Conservation (phyloP, 441 rosid species). For the Manihot esculenta region DNA sequence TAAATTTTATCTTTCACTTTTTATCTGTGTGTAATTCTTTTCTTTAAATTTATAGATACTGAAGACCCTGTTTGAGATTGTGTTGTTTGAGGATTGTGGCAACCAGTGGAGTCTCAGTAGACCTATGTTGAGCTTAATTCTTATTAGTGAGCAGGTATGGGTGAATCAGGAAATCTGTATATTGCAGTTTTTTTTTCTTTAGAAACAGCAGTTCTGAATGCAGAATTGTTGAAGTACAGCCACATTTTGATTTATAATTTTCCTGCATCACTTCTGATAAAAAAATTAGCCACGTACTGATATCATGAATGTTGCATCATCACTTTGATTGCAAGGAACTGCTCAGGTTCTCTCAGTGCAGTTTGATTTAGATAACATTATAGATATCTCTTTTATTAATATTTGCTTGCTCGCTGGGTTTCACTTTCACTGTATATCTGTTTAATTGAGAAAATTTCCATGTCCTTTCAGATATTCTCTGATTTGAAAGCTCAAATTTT, state of each 20-base stretch:
- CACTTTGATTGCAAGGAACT: background rate
- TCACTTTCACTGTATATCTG: too few relatives aligned
- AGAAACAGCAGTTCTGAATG: background rate
- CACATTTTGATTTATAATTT: background rate
- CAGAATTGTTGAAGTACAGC: background rate
- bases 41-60: constrained; percentile 56
- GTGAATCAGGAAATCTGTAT: background rate
- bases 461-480: constrained; percentile 70
- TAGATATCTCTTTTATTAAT: too few relatives aligned
- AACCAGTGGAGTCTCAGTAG: constrained; percentile 99
- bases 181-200: background rate
- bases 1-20: background rate
- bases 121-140: constrained; percentile 95
- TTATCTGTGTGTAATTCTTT: constrained; percentile 5
- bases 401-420: background rate
- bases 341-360: background rate
- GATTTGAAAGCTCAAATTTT: constrained; percentile 89
- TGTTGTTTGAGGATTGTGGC: constrained; percentile 94
- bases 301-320: background rate
- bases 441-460: constrained; percentile 11
- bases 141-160: constrained; percentile 81
- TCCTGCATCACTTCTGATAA: background rate
- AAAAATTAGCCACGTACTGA: background rate
- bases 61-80: constrained; percentile 93
- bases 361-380: constrained; percentile 4